phyloP scores from a whole-genome alignment of 177 flowering plant genomes.

The Vitis hybrid region DNA sequence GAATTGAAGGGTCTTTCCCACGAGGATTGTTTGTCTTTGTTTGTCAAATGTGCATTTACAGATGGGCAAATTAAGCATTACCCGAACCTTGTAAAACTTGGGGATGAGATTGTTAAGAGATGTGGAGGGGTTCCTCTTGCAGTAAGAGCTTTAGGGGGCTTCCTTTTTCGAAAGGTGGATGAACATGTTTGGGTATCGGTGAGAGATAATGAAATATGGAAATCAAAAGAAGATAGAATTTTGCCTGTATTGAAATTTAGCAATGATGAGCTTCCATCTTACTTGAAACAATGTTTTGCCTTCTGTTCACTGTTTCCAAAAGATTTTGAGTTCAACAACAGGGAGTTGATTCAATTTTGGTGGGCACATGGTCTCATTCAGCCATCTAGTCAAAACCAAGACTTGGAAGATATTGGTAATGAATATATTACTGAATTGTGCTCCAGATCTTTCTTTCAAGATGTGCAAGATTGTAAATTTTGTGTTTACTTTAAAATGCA shows the following conservation, averaged over 20 bases:
- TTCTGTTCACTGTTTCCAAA: constrained; percentile 19
- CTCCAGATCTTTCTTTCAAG: background rate
- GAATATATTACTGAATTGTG: constrained; percentile 10
- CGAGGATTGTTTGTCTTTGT: constrained; percentile 7
- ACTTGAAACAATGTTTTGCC: constrained; percentile 18
- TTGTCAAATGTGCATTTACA: constrained; percentile 6
- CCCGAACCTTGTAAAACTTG: background rate
- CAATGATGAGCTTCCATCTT: constrained; percentile 11
- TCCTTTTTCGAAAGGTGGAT: background rate
- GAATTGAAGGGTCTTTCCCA: background rate
- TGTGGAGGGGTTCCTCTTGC: constrained; percentile 15
- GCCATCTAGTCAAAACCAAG: background rate
- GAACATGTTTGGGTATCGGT: constrained; percentile 11
- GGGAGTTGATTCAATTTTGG: constrained; percentile 6
- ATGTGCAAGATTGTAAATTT: too few species aligned
- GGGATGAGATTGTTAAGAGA: constrained; percentile 12
- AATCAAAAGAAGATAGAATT: constrained; percentile 6
- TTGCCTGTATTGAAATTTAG: constrained; percentile 10
- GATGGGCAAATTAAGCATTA: background rate
- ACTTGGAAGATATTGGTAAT: constrained; percentile 12
- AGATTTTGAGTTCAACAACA: background rate
- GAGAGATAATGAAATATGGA: constrained; percentile 12
- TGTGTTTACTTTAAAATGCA: too few species aligned
- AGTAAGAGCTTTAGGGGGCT: constrained; percentile 10
- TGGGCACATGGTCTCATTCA: constrained; percentile 8